Evolutionary conservation across 139 green algal species (phyloP).

Genomic region (Chlorella sp.): DNA sequence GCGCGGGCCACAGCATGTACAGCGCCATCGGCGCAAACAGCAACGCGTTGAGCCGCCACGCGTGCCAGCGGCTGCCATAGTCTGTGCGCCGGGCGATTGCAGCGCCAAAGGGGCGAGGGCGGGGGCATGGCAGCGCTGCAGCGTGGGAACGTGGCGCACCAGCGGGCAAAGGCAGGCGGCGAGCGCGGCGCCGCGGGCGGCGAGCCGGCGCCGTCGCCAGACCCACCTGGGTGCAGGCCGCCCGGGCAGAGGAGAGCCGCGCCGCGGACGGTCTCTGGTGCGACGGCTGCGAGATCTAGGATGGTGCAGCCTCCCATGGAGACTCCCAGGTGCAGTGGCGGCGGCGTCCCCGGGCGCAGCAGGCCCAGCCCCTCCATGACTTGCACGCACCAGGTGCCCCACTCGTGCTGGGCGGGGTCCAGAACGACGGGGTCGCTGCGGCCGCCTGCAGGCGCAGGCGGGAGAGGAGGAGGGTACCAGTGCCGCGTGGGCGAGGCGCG

Average conservation of each 20-base stretch:
- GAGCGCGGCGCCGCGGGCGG: no score
- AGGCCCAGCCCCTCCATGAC: background rate
- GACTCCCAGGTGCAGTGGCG: conserved; percentile 2
- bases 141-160: no score
- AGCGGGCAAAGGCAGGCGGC: no score
- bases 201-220: no score
- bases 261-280: background rate
- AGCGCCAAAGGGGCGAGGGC: no score
- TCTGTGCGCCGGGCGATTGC: no score
- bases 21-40: no score
- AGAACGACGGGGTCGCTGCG: background rate
- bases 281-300: conserved; percentile 2
- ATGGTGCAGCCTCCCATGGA: background rate
- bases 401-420: background rate
- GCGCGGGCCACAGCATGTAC: no score
- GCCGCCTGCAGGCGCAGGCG: background rate
- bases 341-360: background rate
- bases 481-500: background rate
- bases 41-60: no score
- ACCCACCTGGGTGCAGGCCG: background rate
- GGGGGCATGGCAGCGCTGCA: no score
- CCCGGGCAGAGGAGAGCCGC: background rate
- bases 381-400: background rate
- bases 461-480: background rate
- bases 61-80: no score